These are phyloP conservation scores for Wickerhamomyces xylosicus DNA, from an alignment of 805 yeast species.

Conservation along the genomic window DNA sequence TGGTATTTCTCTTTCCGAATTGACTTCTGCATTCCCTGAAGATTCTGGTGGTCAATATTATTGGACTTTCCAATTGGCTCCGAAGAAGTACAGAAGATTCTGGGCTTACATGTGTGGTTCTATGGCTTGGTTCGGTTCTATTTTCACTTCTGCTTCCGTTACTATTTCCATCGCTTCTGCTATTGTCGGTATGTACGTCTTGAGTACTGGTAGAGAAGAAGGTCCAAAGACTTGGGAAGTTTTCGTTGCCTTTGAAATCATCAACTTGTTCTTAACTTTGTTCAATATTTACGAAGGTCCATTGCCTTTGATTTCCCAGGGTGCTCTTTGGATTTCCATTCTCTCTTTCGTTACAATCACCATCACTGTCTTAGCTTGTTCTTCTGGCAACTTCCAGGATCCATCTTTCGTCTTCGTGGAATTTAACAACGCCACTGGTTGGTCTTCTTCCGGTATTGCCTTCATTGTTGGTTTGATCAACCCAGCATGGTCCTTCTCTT, in stretches of 20 bases:
- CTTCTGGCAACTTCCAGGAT: slow-evolving; percentile 40
- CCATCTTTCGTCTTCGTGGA: slow-evolving; percentile 43
- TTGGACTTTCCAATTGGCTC: slow-evolving; percentile 48
- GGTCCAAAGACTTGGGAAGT: slow-evolving; percentile 41
- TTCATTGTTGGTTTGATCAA: slow-evolving; percentile 62
- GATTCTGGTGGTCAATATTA: slow-evolving; percentile 51
- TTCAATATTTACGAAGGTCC: slow-evolving; percentile 41
- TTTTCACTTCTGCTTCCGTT: slow-evolving; percentile 53
- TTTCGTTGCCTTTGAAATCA: slow-evolving; percentile 36
- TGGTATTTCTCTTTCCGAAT: slow-evolving; percentile 42
- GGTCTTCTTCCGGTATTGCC: slow-evolving; percentile 48
- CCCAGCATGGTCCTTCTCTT: slow-evolving; percentile 61
- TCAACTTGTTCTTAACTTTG: slow-evolving; percentile 31
- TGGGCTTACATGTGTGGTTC: slow-evolving; percentile 49
- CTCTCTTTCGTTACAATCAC: slow-evolving; percentile 43
- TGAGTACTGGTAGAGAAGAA: slow-evolving; percentile 24
- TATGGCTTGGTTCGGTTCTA: slow-evolving; percentile 50
- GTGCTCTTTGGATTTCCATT: slow-evolving; percentile 42
- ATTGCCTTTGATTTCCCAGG: slow-evolving; percentile 38
- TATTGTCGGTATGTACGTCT: slow-evolving; percentile 38
- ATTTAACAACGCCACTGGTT: slow-evolving; percentile 49
- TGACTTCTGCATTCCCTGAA: slow-evolving; percentile 39
- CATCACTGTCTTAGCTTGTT: slow-evolving; percentile 39
- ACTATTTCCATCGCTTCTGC: slow-evolving; percentile 43
- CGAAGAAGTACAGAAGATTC: slow-evolving; percentile 26